Evolutionary conservation across 2,329 filamentous ascomycete species (phyloP).

Genomic region (Verticillium nonalfalfae): DNA sequence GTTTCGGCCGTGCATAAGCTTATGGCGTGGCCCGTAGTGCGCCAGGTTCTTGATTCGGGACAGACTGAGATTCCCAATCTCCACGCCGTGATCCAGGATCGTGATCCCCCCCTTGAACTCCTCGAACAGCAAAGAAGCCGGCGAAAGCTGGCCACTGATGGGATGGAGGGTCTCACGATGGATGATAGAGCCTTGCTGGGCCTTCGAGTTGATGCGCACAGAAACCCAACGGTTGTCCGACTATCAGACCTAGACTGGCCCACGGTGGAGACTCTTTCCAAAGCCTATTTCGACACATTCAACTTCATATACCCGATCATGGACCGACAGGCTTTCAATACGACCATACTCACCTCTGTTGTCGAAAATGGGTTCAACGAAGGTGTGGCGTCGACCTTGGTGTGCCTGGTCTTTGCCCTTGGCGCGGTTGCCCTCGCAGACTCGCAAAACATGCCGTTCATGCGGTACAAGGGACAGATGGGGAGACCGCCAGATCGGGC

Average conservation of each 20-base stretch:
- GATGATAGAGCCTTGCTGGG: neutral
- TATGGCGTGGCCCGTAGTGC: slow-evolving; percentile 10
- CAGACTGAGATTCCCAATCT: slow-evolving; percentile 4
- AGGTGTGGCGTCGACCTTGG: slow-evolving; percentile 42
- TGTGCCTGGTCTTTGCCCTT: slow-evolving; percentile 51
- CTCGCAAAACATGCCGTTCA: slow-evolving; percentile 36
- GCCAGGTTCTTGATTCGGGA: slow-evolving; percentile 6
- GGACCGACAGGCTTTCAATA: slow-evolving; percentile 47
- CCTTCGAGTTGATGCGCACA: neutral
- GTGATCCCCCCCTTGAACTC: slow-evolving; percentile 3
- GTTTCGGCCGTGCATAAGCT: slow-evolving; percentile 7
- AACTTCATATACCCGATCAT: slow-evolving; percentile 54
- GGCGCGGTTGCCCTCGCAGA: slow-evolving; percentile 52
- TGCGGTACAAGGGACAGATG: slow-evolving; percentile 32
- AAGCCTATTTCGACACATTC: slow-evolving; percentile 53
- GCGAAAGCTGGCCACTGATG: slow-evolving; percentile 3
- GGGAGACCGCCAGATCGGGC: slow-evolving; percentile 49
- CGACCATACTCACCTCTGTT: slow-evolving; percentile 37
- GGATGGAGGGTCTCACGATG: slow-evolving; percentile 2
- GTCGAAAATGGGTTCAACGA: slow-evolving; percentile 42
- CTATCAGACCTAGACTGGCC: slow-evolving; percentile 33
- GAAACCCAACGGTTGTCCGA: neutral
- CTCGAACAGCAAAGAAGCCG: slow-evolving; percentile 5
- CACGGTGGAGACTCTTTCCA: slow-evolving; percentile 41
- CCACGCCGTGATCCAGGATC: slow-evolving; percentile 2